Conservation (phyloP, 148 eudicot species). For the Drosera capensis region DNA sequence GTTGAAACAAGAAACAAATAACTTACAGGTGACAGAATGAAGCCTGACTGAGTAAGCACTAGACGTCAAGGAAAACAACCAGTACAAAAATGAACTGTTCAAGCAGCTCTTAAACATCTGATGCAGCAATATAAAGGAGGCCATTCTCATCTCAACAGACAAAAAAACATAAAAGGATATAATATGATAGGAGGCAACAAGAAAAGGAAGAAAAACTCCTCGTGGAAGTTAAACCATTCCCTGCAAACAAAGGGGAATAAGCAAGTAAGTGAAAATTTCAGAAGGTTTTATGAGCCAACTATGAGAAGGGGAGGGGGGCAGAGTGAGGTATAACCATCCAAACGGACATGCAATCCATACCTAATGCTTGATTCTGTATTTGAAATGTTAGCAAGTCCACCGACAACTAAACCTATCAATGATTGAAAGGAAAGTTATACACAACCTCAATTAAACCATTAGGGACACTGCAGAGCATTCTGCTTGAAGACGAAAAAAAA, state of each 20-base stretch:
- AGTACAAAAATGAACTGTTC: background rate
- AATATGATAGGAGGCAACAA: slow-evolving; percentile 89
- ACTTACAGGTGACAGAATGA: slow-evolving; percentile 91
- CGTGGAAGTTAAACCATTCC: slow-evolving; percentile 98
- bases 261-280: too few species aligned
- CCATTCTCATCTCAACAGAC: background rate
- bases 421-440: too few species aligned
- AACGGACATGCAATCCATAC: slow-evolving; percentile 17
- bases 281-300: background rate
- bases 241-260: slow-evolving; percentile 19
- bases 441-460: too few species aligned
- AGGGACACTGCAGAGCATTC: too few species aligned
- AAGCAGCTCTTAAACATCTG: slow-evolving; percentile 1
- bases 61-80: slow-evolving; percentile 46
- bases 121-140: slow-evolving; percentile 1
- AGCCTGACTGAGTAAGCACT: slow-evolving; percentile 80
- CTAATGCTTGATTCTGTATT: slow-evolving; percentile 88
- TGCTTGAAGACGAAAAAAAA: too few species aligned
- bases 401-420: slow-evolving; percentile 80
- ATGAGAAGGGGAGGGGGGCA: too few species aligned
- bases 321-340: background rate
- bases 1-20: background rate
- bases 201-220: slow-evolving; percentile 97
- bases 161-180: slow-evolving; percentile 1
- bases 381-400: slow-evolving; percentile 90